Evolutionary conservation across 1,139 yeast genomes (phyloP), one percentile per base, ranked within the genome.

Genomic region (Zygosaccharomyces pseudobailii): DNA sequence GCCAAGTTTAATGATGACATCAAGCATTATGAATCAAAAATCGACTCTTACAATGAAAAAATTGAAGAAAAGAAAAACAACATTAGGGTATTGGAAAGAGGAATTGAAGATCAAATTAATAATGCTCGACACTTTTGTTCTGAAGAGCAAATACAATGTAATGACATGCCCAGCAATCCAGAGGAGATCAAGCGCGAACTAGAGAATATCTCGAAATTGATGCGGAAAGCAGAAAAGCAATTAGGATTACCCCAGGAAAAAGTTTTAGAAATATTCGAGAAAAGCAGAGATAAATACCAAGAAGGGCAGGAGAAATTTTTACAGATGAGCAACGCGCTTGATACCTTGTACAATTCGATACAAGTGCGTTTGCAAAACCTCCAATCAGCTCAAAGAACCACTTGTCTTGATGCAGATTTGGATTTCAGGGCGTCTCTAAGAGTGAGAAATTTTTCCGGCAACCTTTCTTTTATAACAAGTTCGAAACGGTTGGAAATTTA

Each of bases 401-500:
- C 76, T 1, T 74, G 75, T 47, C 60, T 67, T 36, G 73, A 70
- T 25, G 81, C 79, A 17, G 75, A 74, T 48, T 57, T 67, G 34
- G 79, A 74, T 46, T 85, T 85, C 62, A 80, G 79, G 54, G 70
- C 73, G 37, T 79, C 88, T 0, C 67, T 85, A 54, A 77, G 74
- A 41, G 69, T 79, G 38, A 78, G 97, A 65, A 88, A 88, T 2
- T 89, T 86, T 62, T 74, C 76, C 17, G 98, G 98, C 10, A 72
- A 75, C 34, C 71, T 92, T 40, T 71, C 71, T 8, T 82, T 90
- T 62, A 84, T 84, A 55, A 78, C 76, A 49, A 69, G 67, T 3
- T 70, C 72, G 10, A 73, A 74, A 47, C 70, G 71, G 17, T 68
- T 86, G 49, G 72, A 74, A 23, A 74, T 85, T 67, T 65, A 74